Base-by-base conservation (phyloP, 352 stramenopile genomes). In the Pythium folliculosum region DNA sequence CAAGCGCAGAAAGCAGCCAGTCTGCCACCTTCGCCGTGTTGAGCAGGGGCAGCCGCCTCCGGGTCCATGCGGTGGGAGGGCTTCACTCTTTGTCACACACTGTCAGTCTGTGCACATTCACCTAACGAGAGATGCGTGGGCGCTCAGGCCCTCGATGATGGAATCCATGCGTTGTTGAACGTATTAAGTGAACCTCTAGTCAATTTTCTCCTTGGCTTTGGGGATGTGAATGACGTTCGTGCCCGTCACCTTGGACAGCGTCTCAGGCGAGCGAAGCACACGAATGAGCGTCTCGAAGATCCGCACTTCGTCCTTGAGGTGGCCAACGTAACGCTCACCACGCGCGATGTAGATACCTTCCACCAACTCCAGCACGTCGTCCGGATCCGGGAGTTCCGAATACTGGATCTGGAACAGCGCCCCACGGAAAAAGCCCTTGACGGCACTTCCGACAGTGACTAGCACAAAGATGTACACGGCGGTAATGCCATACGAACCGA, bases 331-430 rank as follows among this genome's bases (percentile, higher is more conserved):
- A 9, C 88, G 77, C 65, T 95, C 86, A 10, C 84, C 70, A 25
- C 88, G 77, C 38, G 87, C 88, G 45, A 96, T 95, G 73, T 96
- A 96, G 58, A 96, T 92, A 22, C 88, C 88, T 67, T 96, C 86
- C 10, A 95, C 82, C 37, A 96, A 80, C 71, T 96, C 88, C 38
- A 96, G 68, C 44, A 96, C 81, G 53, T 95, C 86, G 17, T 91
- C 80, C 0, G 88, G 87, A 48, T 95, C 88, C 0, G 88, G 88
- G 12, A 96, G 71, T 55, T 96, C 88, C 16, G 76, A 65, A 70
- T 95, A 95, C 65, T 94, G 83, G 57, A 96, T 90, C 66, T 91
- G 69, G 68, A 83, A 87, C 35, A 94, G 57, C n/a, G 78, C 83
- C 9, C 87, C 87, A 12, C 88, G 88, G 71, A 96, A 92, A 60